Evolutionary conservation across 805 yeast species (phyloP).

Genomic region (Clavispora asparagi): DNA sequence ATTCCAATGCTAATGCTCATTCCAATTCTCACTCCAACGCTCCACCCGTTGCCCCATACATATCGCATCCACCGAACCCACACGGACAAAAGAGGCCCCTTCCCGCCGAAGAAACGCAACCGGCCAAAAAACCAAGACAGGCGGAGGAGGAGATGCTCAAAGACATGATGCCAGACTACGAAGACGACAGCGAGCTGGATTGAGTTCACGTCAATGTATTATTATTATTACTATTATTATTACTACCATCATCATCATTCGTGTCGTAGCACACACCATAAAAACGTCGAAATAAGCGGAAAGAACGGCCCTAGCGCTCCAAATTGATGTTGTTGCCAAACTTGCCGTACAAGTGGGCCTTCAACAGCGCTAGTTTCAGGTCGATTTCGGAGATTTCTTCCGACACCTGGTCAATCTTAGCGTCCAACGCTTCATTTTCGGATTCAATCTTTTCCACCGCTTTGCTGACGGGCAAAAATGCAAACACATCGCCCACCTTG

Average conservation of each 20-base stretch:
- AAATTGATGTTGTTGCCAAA: constrained; percentile 87
- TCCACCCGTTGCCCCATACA: constrained; percentile 9
- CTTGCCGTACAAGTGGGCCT: constrained; percentile 74
- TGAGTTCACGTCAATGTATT: neutral
- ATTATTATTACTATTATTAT: neutral
- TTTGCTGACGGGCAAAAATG: constrained; percentile 60
- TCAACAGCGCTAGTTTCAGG: constrained; percentile 53
- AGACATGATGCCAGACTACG: constrained; percentile 19
- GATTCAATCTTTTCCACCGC: constrained; percentile 65
- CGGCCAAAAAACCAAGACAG: neutral
- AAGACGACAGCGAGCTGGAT: constrained; percentile 17
- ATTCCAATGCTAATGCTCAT: neutral
- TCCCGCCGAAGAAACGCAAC: constrained; percentile 1
- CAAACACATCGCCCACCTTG: constrained; percentile 76
- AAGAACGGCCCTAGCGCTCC: constrained; percentile 42
- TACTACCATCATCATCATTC: neutral
- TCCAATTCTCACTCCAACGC: neutral
- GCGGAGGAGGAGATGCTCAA: constrained; percentile 11
- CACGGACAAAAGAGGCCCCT: neutral
- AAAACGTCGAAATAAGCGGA: no score
- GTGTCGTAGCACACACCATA: neutral
- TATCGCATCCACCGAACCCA: constrained; percentile 1
- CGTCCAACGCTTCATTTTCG: constrained; percentile 52
- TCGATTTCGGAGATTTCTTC: constrained; percentile 47
- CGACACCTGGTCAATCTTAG: constrained; percentile 43